Base-by-base conservation (phyloP, 2,329 filamentous ascomycete species). In the Rutstroemia sp. region DNA sequence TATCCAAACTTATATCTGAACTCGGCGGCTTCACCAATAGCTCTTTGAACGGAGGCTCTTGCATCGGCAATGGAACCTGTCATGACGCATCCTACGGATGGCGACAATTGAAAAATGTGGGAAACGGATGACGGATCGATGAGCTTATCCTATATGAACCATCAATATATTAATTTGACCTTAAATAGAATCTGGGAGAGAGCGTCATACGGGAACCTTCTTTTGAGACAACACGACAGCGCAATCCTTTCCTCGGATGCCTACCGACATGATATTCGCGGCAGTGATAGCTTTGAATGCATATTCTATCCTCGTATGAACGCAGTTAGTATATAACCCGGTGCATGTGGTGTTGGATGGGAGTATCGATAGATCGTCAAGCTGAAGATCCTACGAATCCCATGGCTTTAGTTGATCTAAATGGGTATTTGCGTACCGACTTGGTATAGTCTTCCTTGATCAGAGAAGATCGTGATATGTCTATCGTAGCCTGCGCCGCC, bases 211-310 rank as follows among this genome's bases (percentile, higher is more conserved):
- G 58, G 94, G 92, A 66, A 99, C 94, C 79, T 99, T 99, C 86
- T 99, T 99, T 78, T 99, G 94, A 61, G 94, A 97, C 72, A 99
- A 79, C 53, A 99, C 90, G 46, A 99, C 94, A 37, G 94, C 94
- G 70, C 92, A 97, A 77, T 94, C 84, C 81, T 99, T 99, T 74
- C 94, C 94, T 71, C 91, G 83, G 66, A 99, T 85, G 67, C 94
- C 94, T 73, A 99, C 83, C 60, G 94, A 94, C 80, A 95, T 99
- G 78, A 99, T 97, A 76, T 97, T 97, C 66, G 94, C 94, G 60
- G 94, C 92, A 66, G 94, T 99, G 76, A 99, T 99, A 58, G 94
- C 94, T 80, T 99, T 99, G 86, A 99, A 99, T 68, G 94, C 94
- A 92, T 99, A 99, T 82, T 99, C 94, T 97, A 72, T 67, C 63